Base-by-base conservation (phyloP, 148 eudicot species). In the Polygonum aviculare region DNA sequence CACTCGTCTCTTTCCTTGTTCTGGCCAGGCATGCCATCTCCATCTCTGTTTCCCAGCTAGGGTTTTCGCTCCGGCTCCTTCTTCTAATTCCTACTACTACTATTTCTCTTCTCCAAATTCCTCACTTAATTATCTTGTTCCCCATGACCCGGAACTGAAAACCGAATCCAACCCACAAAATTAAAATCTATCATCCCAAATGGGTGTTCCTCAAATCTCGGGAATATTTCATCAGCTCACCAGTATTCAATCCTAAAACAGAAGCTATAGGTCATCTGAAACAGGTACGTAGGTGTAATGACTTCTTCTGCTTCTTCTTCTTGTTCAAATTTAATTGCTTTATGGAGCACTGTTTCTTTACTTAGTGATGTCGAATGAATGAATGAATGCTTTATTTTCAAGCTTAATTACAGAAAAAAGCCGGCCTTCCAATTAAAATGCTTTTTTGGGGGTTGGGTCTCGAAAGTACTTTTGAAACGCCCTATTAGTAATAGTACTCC, bases 41-140 rank as follows among this genome's bases (percentile, higher is more conserved):
- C 69, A 62, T 62, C 69, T 26, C 69, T 67, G 72, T 67, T 67
- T 67, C 72, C 72, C 10, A 22, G 44, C 38, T 36, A 67, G 72
- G 45, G 72, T 67, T 67, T 67, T 36, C 19, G 21, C 44, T 21
- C 72, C 72, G 9, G 31, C 26, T 26, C 26, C 39, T 63, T 36
- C 72, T 67, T 62, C 69, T 62, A 12, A 62, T 11, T 12, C 35
- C 16, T 38, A 26, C 38, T 60, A 26, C 31, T 26, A 26, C 31
- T 12, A 2, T 60, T 39, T 62, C 39, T 7, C 4, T 21, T 57
- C 63, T 57, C 11, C 4, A 62, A 12, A 19, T 1, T 19, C 33
- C 21, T 57, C 63, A 21, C 33, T 57, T 57, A 6, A 2, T 18
- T 57, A 51, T 21, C 33, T 57, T 62, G 69, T 62, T 33, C 40